Evolutionary conservation across 176 grass and related monocot genomes (phyloP), one percentile per base, ranked within the genome.

Genomic region (Elymus sibiricus): DNA sequence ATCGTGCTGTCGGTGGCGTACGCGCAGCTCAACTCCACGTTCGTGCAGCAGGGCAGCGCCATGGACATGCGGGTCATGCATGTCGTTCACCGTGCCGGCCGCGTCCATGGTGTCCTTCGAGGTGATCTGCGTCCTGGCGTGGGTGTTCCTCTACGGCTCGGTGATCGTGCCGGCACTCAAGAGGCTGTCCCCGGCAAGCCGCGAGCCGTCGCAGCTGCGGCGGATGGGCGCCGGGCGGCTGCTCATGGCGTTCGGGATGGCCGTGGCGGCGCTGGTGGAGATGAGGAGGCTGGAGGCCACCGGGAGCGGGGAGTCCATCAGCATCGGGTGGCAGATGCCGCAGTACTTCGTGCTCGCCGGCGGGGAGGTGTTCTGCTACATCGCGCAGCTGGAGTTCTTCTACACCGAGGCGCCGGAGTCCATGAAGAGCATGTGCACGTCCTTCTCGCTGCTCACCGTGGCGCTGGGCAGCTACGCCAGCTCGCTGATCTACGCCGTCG

Each of bases 351-450:
- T 94, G 44, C 78, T 94, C 2, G 92, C 88, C 2, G 88, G 85
- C 14, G 84, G 66, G 0, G 95, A 97, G 80, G 81, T 94, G 34
- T 91, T 97, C 75, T 90, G 67, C 71, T 89, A 89, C 66, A 92
- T 97, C 79, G 70, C 92, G 22, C 90, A 91, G 84, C 88, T 97
- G 7, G 92, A 97, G 83, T 97, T 97, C 83, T 97, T 97, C 92
- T 97, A 85, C 77, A 86, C 16, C 49, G 87, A 95, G 86, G 90
- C 93, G 78, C 88, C 93, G n/a, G 88, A 95, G 12, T 87, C 87
- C 13, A 95, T 95, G 93, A 92, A 92, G 85, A 95, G 62, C 90
- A 83, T 92, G 46, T 95, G 93, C 74, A 95, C 87, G 58, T 79
- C 93, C 49, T 69, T 95, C 28, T 83, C 88, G 19, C 64, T 95